A percentile compares a stretch with the other conserved stretches of the same genome.
phyloP scores from a whole-genome alignment of 352 stramenopile species.

The Albugo laibachii region DNA sequence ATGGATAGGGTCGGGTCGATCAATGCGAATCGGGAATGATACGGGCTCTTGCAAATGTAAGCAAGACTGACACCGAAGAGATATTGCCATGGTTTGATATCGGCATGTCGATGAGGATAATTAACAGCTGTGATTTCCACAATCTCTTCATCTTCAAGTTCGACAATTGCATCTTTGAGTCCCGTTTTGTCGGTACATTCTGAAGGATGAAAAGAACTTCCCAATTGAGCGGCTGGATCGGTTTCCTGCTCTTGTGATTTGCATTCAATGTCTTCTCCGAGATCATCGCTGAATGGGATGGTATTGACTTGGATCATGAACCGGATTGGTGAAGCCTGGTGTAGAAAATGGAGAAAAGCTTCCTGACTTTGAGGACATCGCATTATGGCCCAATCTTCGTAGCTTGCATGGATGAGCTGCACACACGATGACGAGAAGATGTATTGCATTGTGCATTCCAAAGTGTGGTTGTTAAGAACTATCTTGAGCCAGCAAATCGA shows the following conservation, averaged over 20 bases:
- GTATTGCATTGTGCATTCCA: constrained; percentile 53
- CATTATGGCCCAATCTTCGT: constrained; percentile 68
- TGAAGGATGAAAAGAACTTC: too few relatives aligned
- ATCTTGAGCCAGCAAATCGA: constrained; percentile 59
- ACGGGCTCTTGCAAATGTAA: constrained; percentile 61
- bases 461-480: constrained; percentile 51
- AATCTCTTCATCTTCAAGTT: constrained; percentile 9
- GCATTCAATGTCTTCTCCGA: too few relatives aligned
- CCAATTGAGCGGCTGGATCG: too few relatives aligned
- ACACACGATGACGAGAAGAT: constrained; percentile 60
- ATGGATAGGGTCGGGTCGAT: constrained; percentile 54
- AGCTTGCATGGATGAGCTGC: constrained; percentile 45
- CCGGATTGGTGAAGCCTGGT: constrained; percentile 50
- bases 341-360: constrained; percentile 24
- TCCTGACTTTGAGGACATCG: constrained; percentile 31
- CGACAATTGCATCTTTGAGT: too few relatives aligned
- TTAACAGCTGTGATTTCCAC: constrained; percentile 26
- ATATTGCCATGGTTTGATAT: constrained; percentile 68
- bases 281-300: constrained; percentile 6
- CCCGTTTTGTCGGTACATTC: too few relatives aligned
- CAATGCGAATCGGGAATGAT: constrained; percentile 55
- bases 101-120: constrained; percentile 51
- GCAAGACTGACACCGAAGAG: constrained; percentile 54
- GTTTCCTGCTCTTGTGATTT: too few relatives aligned
- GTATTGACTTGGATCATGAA: constrained; percentile 53